Percentiles rank a stretch among this genome's conserved stretches.
Evolutionary conservation across 345 rosid genomes (phyloP).

Genomic region (Populus davidiana): DNA sequence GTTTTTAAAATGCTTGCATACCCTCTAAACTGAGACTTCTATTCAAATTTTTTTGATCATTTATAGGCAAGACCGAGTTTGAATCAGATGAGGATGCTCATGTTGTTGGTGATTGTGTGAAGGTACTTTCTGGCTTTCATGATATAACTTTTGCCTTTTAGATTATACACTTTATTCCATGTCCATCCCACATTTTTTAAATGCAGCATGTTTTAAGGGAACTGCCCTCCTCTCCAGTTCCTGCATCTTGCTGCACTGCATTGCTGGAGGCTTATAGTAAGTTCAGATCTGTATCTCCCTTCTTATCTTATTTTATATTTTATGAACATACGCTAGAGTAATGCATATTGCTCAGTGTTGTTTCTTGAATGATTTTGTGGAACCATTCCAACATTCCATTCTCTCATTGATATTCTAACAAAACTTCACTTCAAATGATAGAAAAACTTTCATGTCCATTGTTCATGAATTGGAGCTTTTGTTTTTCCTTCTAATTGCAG

Average conservation of each 20-base stretch:
- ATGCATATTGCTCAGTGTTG: neutral
- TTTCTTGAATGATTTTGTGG: neutral
- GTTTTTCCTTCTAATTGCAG: neutral
- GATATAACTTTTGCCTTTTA: conserved; percentile 11
- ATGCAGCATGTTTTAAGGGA: conserved; percentile 92
- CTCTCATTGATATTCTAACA: neutral
- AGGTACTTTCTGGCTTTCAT: conserved; percentile 47
- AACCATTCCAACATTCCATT: neutral
- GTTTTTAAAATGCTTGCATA: conserved; percentile 4
- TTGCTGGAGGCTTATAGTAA: conserved; percentile 93
- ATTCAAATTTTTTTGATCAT: conserved; percentile 5
- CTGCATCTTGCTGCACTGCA: conserved; percentile 96
- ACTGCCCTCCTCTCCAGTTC: conserved; percentile 97
- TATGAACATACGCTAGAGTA: neutral
- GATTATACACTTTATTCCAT: conserved; percentile 14
- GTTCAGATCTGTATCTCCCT: conserved; percentile 26
- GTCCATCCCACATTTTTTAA: conserved; percentile 28
- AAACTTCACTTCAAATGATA: neutral
- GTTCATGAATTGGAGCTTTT: neutral
- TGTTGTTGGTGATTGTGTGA: conserved; percentile 96
- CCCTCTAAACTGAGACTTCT: conserved; percentile 10
- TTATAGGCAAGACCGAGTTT: conserved; percentile 83
- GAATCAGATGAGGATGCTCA: conserved; percentile 88
- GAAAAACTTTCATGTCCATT: neutral
- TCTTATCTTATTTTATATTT: neutral